A percentile compares a stretch with the other conserved stretches of the same genome.
Evolutionary conservation across 805 yeast species (phyloP).

Genomic region (Kluyveromyces starmeri): DNA sequence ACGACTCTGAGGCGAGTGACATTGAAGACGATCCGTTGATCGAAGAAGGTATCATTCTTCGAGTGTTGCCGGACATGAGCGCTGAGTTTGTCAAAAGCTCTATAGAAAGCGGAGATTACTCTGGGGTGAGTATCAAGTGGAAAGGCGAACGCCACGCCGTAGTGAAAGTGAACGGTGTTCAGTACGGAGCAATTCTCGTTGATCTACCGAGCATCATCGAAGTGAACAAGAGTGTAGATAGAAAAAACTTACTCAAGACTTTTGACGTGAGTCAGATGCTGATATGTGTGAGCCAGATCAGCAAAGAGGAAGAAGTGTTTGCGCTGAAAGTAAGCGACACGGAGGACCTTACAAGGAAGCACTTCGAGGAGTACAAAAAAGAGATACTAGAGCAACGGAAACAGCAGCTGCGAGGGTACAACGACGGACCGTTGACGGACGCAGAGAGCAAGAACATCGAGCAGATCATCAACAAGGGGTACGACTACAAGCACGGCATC

Average conservation of each 20-base stretch:
- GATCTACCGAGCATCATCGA: slow-evolving; percentile 86
- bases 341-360: slow-evolving; percentile 30
- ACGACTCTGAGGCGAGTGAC: slow-evolving; percentile 95
- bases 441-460: slow-evolving; percentile 20
- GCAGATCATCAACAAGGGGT: slow-evolving; percentile 18
- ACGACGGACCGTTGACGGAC: slow-evolving; percentile 23
- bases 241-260: slow-evolving; percentile 77
- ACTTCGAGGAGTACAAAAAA: slow-evolving; percentile 22
- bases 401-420: slow-evolving; percentile 17
- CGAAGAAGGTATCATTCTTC: slow-evolving; percentile 75
- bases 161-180: slow-evolving; percentile 55
- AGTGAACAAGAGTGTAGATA: slow-evolving; percentile 77
- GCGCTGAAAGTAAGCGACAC: slow-evolving; percentile 34
- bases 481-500: slow-evolving; percentile 63
- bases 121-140: slow-evolving; percentile 71
- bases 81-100: slow-evolving; percentile 64
- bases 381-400: slow-evolving; percentile 22
- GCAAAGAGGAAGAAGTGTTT: slow-evolving; percentile 40
- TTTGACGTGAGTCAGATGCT: slow-evolving; percentile 82
- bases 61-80: slow-evolving; percentile 50
- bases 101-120: slow-evolving; percentile 67
- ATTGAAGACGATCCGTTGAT: slow-evolving; percentile 88
- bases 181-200: slow-evolving; percentile 78
- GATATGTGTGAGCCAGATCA: slow-evolving; percentile 53
- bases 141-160: slow-evolving; percentile 73